phyloP scores from a whole-genome alignment of 495 filamentous ascomycete genomes.

The Neurospora pannonica region DNA sequence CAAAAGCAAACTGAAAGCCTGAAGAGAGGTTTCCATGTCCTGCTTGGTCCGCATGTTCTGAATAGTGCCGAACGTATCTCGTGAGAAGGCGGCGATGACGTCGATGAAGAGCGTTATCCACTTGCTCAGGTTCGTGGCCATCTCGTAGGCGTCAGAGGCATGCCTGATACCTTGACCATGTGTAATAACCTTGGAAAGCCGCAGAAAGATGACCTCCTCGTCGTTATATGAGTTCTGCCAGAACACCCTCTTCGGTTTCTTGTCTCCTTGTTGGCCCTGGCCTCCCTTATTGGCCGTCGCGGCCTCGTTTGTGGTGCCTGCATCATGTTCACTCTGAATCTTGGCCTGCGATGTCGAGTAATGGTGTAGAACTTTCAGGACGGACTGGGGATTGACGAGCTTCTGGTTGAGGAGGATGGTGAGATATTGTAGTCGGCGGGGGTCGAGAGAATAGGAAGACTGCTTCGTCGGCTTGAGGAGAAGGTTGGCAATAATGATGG shows the following conservation, averaged over 20 bases:
- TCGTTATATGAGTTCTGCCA: constrained; percentile 40
- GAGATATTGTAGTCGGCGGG: constrained; percentile 54
- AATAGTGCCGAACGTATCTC: constrained; percentile 30
- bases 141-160: constrained; percentile 23
- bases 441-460: constrained; percentile 47
- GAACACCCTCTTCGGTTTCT: constrained; percentile 15
- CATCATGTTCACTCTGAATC: constrained; percentile 8
- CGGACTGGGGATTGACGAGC: constrained; percentile 43
- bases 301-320: constrained; percentile 9
- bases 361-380: constrained; percentile 49
- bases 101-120: constrained; percentile 39
- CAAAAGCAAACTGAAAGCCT: constrained; percentile 45
- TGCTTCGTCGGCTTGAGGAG: constrained; percentile 44
- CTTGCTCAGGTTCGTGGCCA: constrained; percentile 25
- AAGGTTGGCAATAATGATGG: constrained; percentile 45
- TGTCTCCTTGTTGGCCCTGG: constrained; percentile 8
- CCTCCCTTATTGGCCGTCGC: constrained; percentile 6
- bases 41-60: constrained; percentile 29
- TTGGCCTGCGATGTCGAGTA: constrained; percentile 44
- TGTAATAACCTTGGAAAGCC: constrained; percentile 36
- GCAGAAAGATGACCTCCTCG: constrained; percentile 45
- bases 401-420: constrained; percentile 47
- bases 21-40: constrained; percentile 40
- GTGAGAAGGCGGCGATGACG: constrained; percentile 29
- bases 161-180: constrained; percentile 28